Base-by-base conservation (phyloP, 1,139 yeast species). In the Diutina sp. region DNA sequence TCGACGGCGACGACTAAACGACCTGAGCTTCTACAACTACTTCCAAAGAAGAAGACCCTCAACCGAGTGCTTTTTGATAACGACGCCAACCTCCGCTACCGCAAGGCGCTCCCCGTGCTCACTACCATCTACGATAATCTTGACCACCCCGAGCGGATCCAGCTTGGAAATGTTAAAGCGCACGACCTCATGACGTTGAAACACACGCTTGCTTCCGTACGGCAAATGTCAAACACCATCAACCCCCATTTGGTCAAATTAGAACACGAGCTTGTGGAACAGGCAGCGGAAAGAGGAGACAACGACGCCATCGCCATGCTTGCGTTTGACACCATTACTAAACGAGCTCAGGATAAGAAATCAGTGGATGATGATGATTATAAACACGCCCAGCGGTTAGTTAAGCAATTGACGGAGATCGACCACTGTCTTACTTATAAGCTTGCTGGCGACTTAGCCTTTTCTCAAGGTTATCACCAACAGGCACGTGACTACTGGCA, bases 261-360 rank as follows among this genome's bases (percentile, higher is more conserved):
- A 32, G 96, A 90, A 65, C 80, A 84, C 60, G 85, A 82, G 60
- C 68, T 90, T 51, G 79, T 90, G 11, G 95, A 89, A 62, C 79
- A 79, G 58, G 90, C 96, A 8, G 96, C 96, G 0, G 95, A 88
- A 64, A 64, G 83, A 63, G 97, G 97, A 1, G 81, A 87, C 64
- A 80, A 83, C 60, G 90, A 90, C 67, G 96, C 97, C 1, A 82
- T 90, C 32, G 74, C 93, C 1, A 72, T 88, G 16, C 69, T 90
- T 28, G 81, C 90, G 48, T 90, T 77, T 71, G 87, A 77, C 60
- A 83, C 85, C 0, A 66, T 86, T 35, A 72, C 62, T 12, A 64
- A 61, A 35, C 57, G 68, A 62, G 60, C 67, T 1, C 73, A 74
- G 11, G 62, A 69, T 58, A 32, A 30, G n/a, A 29, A 16, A 1